Conservation (phyloP, 148 eudicot genomes). For the Fagopyrum homotropicum region DNA sequence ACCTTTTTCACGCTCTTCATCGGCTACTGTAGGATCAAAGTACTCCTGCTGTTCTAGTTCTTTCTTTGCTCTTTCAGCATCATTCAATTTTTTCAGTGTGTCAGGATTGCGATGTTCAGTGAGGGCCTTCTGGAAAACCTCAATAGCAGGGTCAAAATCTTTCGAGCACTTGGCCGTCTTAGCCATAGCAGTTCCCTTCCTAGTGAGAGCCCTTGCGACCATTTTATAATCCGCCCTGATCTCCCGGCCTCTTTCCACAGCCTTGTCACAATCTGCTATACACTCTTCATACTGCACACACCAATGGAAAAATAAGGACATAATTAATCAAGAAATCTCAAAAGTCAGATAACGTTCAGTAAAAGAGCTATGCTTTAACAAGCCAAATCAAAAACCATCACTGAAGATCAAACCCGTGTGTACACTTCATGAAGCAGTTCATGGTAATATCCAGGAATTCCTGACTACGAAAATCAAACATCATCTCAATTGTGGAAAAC, state of each 20-base stretch:
- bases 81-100: conserved; percentile 83
- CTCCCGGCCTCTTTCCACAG: conserved; percentile 96
- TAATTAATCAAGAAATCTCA: not conserved
- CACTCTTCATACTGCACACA: conserved; percentile 74
- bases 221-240: conserved; percentile 89
- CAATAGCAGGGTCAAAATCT: conserved; percentile 83
- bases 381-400: too few species aligned
- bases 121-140: conserved; percentile 86
- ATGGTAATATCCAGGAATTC: too few species aligned
- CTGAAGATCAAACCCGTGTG: too few species aligned
- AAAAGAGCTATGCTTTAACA: too few species aligned
- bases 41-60: conserved; percentile 90
- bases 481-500: too few species aligned
- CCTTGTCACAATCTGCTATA: conserved; percentile 85
- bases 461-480: too few species aligned
- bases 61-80: conserved; percentile 94
- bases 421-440: too few species aligned
- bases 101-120: conserved; percentile 98
- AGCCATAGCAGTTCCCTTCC: conserved; percentile 84
- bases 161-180: conserved; percentile 79
- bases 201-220: conserved; percentile 90
- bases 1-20: conserved; percentile 99
- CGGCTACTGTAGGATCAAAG: conserved; percentile 77
- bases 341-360: too few species aligned
- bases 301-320: not conserved